Evolutionary conservation across 345 rosid species (phyloP).

Genomic region (Hibiscus syriacus): DNA sequence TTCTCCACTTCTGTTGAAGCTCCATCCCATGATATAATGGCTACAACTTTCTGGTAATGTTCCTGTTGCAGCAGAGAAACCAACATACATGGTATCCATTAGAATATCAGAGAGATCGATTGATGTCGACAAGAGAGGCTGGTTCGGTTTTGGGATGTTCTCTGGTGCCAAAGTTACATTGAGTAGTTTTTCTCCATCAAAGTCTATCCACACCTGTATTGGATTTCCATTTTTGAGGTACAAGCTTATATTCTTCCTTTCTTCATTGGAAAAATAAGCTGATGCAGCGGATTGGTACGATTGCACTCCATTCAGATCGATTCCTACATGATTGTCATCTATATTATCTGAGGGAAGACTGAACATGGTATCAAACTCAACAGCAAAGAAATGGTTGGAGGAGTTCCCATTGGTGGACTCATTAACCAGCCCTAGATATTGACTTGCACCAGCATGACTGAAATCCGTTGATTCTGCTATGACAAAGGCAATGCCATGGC

Average conservation of each 20-base stretch:
- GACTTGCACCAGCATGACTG: not conserved
- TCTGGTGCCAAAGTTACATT: constrained; percentile 26
- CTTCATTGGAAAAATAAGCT: constrained; percentile 24
- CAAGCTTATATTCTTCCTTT: constrained; percentile 10
- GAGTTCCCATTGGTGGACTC: constrained; percentile 21
- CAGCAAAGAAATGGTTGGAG: constrained; percentile 38
- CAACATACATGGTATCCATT: constrained; percentile 35
- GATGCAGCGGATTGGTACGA: constrained; percentile 33
- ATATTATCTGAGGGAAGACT: constrained; percentile 31
- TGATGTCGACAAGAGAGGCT: constrained; percentile 38
- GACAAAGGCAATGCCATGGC: constrained; percentile 39
- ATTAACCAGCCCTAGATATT: constrained; percentile 47
- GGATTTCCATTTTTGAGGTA: constrained; percentile 21
- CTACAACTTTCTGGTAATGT: constrained; percentile 11
- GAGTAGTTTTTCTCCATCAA: constrained; percentile 26
- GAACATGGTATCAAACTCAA: constrained; percentile 47
- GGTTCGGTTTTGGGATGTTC: constrained; percentile 19
- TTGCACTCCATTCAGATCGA: constrained; percentile 36
- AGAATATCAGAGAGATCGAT: constrained; percentile 35
- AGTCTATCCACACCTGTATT: constrained; percentile 52
- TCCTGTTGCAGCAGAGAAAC: constrained; percentile 47
- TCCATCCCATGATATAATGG: constrained; percentile 59
- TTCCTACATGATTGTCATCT: constrained; percentile 39
- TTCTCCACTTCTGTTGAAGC: constrained; percentile 40
- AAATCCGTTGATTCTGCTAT: constrained; percentile 31